phyloP scores from a whole-genome alignment of 768 basidiomycete species.

The Atractiella rhizophila region DNA sequence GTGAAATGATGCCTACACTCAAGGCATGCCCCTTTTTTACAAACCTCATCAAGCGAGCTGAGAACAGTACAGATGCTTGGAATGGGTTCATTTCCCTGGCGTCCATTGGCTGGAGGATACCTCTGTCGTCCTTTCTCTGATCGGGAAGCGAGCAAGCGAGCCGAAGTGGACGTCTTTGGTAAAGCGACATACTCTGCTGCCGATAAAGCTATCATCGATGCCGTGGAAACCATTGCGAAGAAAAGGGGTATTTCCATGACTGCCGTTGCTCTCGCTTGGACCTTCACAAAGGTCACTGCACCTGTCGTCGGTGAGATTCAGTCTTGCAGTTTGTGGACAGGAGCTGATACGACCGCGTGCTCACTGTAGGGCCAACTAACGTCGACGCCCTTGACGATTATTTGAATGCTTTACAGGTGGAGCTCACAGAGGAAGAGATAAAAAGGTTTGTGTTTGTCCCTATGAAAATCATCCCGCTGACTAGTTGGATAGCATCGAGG shows the following conservation, averaged over 20 bases:
- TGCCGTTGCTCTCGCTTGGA: conserved; percentile 21
- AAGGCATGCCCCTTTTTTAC: no score
- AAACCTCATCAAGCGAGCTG: no score
- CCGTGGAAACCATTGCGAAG: conserved; percentile 4
- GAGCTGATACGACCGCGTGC: no score
- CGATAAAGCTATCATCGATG: conserved; percentile 5
- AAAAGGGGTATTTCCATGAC: conserved; percentile 6
- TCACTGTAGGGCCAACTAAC: no score
- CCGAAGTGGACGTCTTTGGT: not conserved
- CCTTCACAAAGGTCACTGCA: conserved; percentile 11
- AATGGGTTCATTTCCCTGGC: no score
- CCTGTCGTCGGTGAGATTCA: conserved; percentile 14
- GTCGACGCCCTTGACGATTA: conserved; percentile 9
- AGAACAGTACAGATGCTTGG: no score
- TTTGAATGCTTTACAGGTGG: conserved; percentile 24
- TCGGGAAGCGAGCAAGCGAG: not conserved
- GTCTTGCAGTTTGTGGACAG: no score
- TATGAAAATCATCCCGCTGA: no score
- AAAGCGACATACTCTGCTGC: no score
- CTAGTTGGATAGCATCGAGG: no score
- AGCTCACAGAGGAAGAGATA: conserved; percentile 34
- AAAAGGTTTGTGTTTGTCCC: no score
- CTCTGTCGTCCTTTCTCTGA: conserved; percentile 4
- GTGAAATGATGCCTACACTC: conserved; percentile 7
- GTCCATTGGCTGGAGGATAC: not conserved